phyloP scores from a whole-genome alignment of 805 yeast genomes.

The Sugiyamaella valdiviana region DNA sequence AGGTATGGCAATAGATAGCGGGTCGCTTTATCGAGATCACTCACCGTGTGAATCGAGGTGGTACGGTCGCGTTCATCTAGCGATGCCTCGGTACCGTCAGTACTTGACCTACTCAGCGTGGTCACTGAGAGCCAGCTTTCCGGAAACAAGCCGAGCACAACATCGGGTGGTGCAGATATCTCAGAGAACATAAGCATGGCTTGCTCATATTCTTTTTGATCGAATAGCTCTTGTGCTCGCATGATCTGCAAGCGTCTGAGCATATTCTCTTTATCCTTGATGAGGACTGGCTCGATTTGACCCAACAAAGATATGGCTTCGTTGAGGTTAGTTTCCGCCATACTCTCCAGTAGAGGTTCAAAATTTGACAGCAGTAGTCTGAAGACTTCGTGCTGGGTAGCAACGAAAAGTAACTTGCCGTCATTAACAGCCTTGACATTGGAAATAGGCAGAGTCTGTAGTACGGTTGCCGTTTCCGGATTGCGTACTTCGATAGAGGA shows the following conservation, averaged over 20 bases:
- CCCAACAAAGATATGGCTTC: conserved; percentile 42
- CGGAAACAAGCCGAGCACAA: conserved; percentile 46
- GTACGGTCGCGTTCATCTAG: not conserved
- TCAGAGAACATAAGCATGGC: conserved; percentile 45
- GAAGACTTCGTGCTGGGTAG: conserved; percentile 28
- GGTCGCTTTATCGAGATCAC: conserved; percentile 20
- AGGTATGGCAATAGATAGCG: conserved; percentile 39
- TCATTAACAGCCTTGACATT: conserved; percentile 19
- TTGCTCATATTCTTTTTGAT: conserved; percentile 27
- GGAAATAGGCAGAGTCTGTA: conserved; percentile 32
- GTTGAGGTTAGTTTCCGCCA: conserved; percentile 30
- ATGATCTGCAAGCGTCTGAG: conserved; percentile 41
- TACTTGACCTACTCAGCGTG: not conserved
- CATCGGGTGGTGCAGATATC: conserved; percentile 54
- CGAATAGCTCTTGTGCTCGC: conserved; percentile 34
- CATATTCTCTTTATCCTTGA: conserved; percentile 30
- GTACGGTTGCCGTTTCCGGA: conserved; percentile 32
- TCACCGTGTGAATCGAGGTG: not conserved
- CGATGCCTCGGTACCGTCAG: not conserved
- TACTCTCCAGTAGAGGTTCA: conserved; percentile 31
- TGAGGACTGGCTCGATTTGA: conserved; percentile 28
- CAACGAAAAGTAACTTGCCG: conserved; percentile 30
- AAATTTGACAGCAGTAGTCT: conserved; percentile 28
- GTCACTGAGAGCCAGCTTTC: not conserved
- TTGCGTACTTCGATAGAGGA: conserved; percentile 36